These are phyloP conservation scores for Daldinia grandis DNA, from an alignment of 495 filamentous ascomycete species.

Conservation along the genomic window DNA sequence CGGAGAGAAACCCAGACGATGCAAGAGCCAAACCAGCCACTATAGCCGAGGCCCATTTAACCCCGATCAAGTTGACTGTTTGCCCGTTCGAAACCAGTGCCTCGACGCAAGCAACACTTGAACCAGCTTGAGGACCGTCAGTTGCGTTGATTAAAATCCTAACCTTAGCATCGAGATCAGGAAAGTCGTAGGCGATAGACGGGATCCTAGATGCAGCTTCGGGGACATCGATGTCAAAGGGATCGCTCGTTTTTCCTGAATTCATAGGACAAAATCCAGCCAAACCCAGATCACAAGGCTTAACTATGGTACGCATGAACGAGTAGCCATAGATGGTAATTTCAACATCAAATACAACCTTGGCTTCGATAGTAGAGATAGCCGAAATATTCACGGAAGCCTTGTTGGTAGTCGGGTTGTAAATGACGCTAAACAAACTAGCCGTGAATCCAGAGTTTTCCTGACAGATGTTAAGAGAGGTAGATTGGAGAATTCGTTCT, in stretches of 20 bases:
- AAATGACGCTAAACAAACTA: constrained; percentile 81
- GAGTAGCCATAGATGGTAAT: constrained; percentile 85
- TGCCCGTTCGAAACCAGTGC: constrained; percentile 89
- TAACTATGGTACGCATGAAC: constrained; percentile 65
- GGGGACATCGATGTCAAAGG: constrained; percentile 70
- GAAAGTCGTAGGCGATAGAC: constrained; percentile 86
- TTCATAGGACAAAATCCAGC: constrained; percentile 92
- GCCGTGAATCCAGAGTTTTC: constrained; percentile 82
- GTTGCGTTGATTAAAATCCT: constrained; percentile 81
- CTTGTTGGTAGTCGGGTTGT: constrained; percentile 75
- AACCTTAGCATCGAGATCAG: constrained; percentile 91
- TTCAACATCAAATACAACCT: constrained; percentile 81
- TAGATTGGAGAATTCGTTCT: constrained; percentile 67
- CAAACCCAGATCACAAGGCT: constrained; percentile 78
- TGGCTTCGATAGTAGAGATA: constrained; percentile 82
- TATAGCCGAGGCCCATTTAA: constrained; percentile 90
- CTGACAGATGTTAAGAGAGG: constrained; percentile 80
- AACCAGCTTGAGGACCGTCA: constrained; percentile 55
- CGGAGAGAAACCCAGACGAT: constrained; percentile 81
- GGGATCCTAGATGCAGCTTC: constrained; percentile 68
- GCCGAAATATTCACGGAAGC: constrained; percentile 80
- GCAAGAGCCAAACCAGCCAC: constrained; percentile 86
- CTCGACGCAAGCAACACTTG: constrained; percentile 85
- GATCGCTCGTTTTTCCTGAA: constrained; percentile 77
- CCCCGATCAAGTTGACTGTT: constrained; percentile 87